Conservation (phyloP, 2,329 filamentous ascomycete species). For the Exserohilum turcica region DNA sequence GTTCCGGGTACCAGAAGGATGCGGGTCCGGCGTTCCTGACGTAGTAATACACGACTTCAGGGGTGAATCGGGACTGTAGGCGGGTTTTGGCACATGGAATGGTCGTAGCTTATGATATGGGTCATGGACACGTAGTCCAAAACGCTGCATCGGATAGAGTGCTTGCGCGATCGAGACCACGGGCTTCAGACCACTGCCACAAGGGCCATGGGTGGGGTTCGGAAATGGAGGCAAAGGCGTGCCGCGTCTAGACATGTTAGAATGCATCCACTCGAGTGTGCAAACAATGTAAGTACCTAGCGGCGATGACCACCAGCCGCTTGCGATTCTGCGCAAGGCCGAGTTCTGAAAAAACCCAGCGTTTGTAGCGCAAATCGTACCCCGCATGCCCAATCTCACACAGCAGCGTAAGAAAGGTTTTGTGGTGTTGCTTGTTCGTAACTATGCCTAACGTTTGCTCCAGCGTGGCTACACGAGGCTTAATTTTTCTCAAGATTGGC, state of each 20-base stretch:
- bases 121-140: slow-evolving; percentile 5
- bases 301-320: slow-evolving; percentile 36
- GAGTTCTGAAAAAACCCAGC: slow-evolving; percentile 22
- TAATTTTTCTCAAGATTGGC: slow-evolving; percentile 16
- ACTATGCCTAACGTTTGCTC: slow-evolving; percentile 26
- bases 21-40: slow-evolving; percentile 18
- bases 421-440: slow-evolving; percentile 7
- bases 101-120: slow-evolving; percentile 24
- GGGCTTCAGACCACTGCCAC: slow-evolving; percentile 26
- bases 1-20: slow-evolving; percentile 19
- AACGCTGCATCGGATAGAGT: slow-evolving; percentile 18
- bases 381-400: slow-evolving; percentile 22
- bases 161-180: slow-evolving; percentile 28
- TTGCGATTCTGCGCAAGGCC: slow-evolving; percentile 34
- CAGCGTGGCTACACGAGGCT: slow-evolving; percentile 23
- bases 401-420: slow-evolving; percentile 18
- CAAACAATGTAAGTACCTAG: slow-evolving; percentile 20
- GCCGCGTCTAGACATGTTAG: slow-evolving; percentile 24
- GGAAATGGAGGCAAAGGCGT: slow-evolving; percentile 40
- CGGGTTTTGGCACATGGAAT: background rate
- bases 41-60: slow-evolving; percentile 22
- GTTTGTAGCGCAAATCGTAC: slow-evolving; percentile 33
- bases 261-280: background rate
- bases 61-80: background rate
- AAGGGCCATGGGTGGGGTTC: slow-evolving; percentile 27